Evolutionary conservation across 1,284 basidiomycete genomes (phyloP), one percentile per base, ranked within the genome.

Genomic region (Ganoderma resinaceum): DNA sequence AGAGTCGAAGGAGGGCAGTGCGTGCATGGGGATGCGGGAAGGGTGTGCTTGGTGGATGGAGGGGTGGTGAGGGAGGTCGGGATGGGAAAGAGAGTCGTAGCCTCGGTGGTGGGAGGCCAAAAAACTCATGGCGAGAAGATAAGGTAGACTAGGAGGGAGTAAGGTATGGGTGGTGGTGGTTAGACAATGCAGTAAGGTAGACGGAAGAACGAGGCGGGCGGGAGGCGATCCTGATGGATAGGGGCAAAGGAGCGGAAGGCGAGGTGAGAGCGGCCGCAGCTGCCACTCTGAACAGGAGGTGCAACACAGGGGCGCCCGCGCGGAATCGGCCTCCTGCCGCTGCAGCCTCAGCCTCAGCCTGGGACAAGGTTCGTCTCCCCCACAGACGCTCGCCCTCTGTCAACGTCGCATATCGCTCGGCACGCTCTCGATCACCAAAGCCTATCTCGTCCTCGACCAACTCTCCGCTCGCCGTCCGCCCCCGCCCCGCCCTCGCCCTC

Each of bases 61-160:
- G 60, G 61, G 70, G 64, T 74, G 75, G 46, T 76, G 77, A 59
- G 75, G 35, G 66, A 77, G 65, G 71, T 78, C 73, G 18, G 76
- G 71, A 63, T 82, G 79, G 62, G 78, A 65, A 74, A 78, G 74
- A 68, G 79, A 76, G 73, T 79, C 77, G 72, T 81, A 75, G 75
- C 77, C 77, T 72, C 81, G 78, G 74, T 82, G 81, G 31, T 79
- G 73, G 59, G 82, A 78, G 75, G 80, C 75, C 78, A 82, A 73
- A 78, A 82, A 85, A 77, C 80, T 85, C 84, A 85, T 86, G 76
- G 76, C 33, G 67, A 42, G 63, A 66, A 62, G 74, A 67, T 71
- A 74, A 67, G 66, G 69, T 72, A 73, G 72, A 74, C 72, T 76
- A 75, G 65, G 68, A 11, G 64, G 69, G 38, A 42, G 74, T 74